These are phyloP conservation scores for Rubroshorea leprosula DNA, from an alignment of 345 rosid genomes.

Conservation along the genomic window DNA sequence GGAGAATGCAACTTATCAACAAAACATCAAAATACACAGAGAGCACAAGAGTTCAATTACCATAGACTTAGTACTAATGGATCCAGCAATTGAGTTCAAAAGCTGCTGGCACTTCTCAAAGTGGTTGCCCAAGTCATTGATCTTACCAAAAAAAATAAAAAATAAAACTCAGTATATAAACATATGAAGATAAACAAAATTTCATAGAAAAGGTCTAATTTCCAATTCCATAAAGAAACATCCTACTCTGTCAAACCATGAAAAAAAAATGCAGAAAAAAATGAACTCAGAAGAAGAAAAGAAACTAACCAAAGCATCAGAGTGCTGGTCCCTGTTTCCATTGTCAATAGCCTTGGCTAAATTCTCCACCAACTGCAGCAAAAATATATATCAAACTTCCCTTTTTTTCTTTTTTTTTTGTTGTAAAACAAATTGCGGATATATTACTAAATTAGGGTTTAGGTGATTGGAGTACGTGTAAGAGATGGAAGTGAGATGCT, in stretches of 20 bases:
- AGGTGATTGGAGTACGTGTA: conserved; percentile 31
- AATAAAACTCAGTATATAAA: background rate
- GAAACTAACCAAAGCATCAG: conserved; percentile 62
- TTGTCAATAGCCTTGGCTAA: conserved; percentile 58
- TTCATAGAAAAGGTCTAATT: background rate
- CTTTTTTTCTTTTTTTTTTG: too few relatives aligned
- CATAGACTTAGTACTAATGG: conserved; percentile 59
- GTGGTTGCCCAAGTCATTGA: conserved; percentile 62
- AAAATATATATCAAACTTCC: background rate
- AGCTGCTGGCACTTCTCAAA: conserved; percentile 93
- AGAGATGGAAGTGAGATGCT: conserved; percentile 84
- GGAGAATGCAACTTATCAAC: background rate
- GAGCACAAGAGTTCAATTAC: conserved; percentile 22
- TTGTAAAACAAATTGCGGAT: background rate
- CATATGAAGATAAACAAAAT: background rate
- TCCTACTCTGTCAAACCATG: too few relatives aligned
- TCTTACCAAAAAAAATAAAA: conserved; percentile 29
- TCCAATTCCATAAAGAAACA: background rate
- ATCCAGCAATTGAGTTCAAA: conserved; percentile 65
- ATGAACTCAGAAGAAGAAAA: background rate
- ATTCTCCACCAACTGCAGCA: conserved; percentile 61
- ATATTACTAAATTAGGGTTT: background rate
- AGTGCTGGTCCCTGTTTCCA: conserved; percentile 74
- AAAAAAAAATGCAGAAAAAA: background rate
- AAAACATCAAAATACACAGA: conserved; percentile 6